Percentiles rank a stretch among this genome's conserved stretches.
Conservation (phyloP, 2,329 filamentous ascomycete species). For the Monilinia fructigena region DNA sequence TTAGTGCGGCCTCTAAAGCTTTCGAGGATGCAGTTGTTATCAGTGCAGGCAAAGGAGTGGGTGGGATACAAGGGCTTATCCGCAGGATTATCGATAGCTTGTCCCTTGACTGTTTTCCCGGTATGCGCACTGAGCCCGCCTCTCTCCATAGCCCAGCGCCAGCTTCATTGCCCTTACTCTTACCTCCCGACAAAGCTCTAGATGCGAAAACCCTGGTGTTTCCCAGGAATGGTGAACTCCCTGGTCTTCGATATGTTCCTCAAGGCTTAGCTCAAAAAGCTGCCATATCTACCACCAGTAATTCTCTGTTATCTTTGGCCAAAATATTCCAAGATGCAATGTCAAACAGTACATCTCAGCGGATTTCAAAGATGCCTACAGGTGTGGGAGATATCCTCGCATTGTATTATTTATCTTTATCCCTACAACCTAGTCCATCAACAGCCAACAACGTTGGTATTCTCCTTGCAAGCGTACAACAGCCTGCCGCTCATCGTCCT, state of each 20-base stretch:
- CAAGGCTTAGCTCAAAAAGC: slow-evolving; percentile 72
- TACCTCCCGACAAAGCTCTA: slow-evolving; percentile 80
- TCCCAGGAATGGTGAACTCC: slow-evolving; percentile 69
- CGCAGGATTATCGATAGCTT: slow-evolving; percentile 72
- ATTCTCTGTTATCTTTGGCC: slow-evolving; percentile 87
- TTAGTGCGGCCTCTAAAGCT: slow-evolving; percentile 74
- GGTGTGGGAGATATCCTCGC: slow-evolving; percentile 90
- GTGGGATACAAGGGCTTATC: slow-evolving; percentile 76
- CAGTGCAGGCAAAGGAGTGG: slow-evolving; percentile 68
- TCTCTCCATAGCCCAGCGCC: slow-evolving; percentile 21
- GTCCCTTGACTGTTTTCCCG: slow-evolving; percentile 47
- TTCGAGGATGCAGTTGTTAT: slow-evolving; percentile 96
- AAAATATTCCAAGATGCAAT: slow-evolving; percentile 98
- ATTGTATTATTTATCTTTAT: slow-evolving; percentile 91
- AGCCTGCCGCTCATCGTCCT: slow-evolving; percentile 48
- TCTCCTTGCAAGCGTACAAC: slow-evolving; percentile 89
- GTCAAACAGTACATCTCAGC: slow-evolving; percentile 57
- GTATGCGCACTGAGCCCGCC: slow-evolving; percentile 36
- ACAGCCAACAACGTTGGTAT: slow-evolving; percentile 99
- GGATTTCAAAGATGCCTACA: slow-evolving; percentile 60
- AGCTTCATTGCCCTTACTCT: slow-evolving; percentile 58
- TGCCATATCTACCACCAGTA: slow-evolving; percentile 90
- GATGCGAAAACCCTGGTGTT: slow-evolving; percentile 84
- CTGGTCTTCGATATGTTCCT: slow-evolving; percentile 71
- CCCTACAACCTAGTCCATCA: slow-evolving; percentile 91